Conservation (phyloP, 2,329 filamentous ascomycete species). For the Scleromitrula shiraiana region DNA sequence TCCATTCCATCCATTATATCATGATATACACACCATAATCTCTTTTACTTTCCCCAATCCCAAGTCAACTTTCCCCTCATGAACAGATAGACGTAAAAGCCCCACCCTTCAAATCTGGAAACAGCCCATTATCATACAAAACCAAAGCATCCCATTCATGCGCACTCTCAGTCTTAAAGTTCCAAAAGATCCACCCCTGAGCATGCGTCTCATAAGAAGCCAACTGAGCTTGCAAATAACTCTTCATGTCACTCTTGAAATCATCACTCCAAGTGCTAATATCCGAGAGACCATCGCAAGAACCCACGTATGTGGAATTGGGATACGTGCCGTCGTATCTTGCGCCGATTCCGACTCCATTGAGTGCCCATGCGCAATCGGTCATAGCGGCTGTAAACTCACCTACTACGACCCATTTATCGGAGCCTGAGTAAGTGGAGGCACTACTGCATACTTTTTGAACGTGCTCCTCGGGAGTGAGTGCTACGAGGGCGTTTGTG, state of each 20-base stretch:
- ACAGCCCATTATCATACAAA: constrained; percentile 42
- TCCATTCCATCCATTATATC: too few relatives aligned
- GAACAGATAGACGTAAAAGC: neutral
- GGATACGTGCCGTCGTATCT: constrained; percentile 48
- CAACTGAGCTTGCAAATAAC: constrained; percentile 48
- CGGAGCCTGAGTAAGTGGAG: constrained; percentile 39
- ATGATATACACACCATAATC: too few relatives aligned
- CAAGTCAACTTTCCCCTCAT: too few relatives aligned
- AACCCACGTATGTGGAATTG: constrained; percentile 41
- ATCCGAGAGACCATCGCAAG: constrained; percentile 43
- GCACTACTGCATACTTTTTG: constrained; percentile 47
- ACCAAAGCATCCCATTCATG: constrained; percentile 46
- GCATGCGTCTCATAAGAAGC: constrained; percentile 41
- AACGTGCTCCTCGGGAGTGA: constrained; percentile 45
- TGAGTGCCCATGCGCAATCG: constrained; percentile 44
- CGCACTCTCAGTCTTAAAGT: constrained; percentile 47
- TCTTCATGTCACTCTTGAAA: constrained; percentile 38
- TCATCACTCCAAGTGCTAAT: constrained; percentile 37
- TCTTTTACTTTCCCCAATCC: too few relatives aligned
- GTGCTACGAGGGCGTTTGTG: constrained; percentile 40
- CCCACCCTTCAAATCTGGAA: constrained; percentile 33
- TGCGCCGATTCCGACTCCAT: constrained; percentile 50
- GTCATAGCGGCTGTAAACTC: constrained; percentile 65
- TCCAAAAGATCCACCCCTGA: constrained; percentile 50
- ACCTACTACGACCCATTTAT: constrained; percentile 61